phyloP scores from a whole-genome alignment of 2,329 filamentous ascomycete species.

The Exophiala spinifera region DNA sequence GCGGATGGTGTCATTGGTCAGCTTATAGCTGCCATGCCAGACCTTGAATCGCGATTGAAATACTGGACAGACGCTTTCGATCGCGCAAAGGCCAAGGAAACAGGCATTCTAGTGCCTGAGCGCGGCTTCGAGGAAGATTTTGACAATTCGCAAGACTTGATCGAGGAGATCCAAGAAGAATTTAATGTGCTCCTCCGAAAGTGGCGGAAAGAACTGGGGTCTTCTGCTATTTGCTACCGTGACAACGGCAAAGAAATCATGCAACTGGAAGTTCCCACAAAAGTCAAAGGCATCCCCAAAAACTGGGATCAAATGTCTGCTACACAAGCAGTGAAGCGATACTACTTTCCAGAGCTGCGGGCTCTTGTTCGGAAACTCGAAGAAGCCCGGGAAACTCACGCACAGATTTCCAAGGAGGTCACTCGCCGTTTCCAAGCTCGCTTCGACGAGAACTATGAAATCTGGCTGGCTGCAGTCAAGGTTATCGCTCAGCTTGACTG shows the following conservation, averaged over 20 bases:
- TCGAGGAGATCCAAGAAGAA: conserved; percentile 71
- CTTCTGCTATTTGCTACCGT: conserved; percentile 68
- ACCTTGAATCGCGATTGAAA: conserved; percentile 68
- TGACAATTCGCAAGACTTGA: conserved; percentile 73
- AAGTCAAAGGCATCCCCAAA: conserved; percentile 74
- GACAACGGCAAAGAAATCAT: conserved; percentile 97
- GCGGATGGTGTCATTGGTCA: conserved; percentile 81
- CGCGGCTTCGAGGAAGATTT: conserved; percentile 88
- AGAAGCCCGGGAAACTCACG: conserved; percentile 90
- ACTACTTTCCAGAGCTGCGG: conserved; percentile 84
- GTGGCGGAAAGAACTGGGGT: conserved; percentile 71
- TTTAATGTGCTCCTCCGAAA: conserved; percentile 69
- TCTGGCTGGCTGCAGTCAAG: conserved; percentile 85
- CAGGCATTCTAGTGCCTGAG: conserved; percentile 80
- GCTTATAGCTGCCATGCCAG: conserved; percentile 79
- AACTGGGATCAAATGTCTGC: conserved; percentile 96
- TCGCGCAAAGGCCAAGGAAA: conserved; percentile 70
- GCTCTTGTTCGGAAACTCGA: conserved; percentile 81
- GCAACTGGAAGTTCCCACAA: conserved; percentile 84
- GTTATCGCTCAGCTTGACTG: conserved; percentile 92
- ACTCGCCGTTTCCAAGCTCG: conserved; percentile 76
- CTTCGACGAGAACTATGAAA: conserved; percentile 81
- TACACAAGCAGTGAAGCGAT: conserved; percentile 84
- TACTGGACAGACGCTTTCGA: conserved; percentile 95
- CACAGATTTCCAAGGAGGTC: conserved; percentile 85